A percentile compares a stretch with the other conserved stretches of the same genome.
These are phyloP conservation scores for Rhodocollybia butyracea DNA, from an alignment of 768 basidiomycete species.

Conservation along the genomic window DNA sequence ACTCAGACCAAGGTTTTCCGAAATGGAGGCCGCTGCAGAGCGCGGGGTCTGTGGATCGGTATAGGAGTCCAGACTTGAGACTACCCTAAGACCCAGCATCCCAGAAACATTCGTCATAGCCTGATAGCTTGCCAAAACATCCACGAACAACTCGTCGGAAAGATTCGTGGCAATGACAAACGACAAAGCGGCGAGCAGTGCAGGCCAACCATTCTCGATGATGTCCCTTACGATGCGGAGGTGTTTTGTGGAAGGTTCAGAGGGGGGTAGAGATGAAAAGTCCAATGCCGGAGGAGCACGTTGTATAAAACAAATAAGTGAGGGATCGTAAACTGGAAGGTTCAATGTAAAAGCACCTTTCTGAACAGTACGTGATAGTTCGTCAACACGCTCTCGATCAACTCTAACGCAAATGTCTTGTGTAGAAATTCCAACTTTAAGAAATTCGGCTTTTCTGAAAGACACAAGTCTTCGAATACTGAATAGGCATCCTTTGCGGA, in stretches of 20 bases:
- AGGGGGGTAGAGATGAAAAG: constrained; percentile 44
- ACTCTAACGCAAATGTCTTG: constrained; percentile 94
- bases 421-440: constrained; percentile 79
- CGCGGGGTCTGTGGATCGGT: constrained; percentile 57
- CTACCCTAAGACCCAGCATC: constrained; percentile 82
- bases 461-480: constrained; percentile 89
- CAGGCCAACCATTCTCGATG: constrained; percentile 89
- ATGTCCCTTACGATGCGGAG: constrained; percentile 69
- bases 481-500: constrained; percentile 83
- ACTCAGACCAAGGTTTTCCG: constrained; percentile 67
- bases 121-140: constrained; percentile 79
- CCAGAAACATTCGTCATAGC: constrained; percentile 86
- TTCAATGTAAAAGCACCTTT: constrained; percentile 44
- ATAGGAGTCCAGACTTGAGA: constrained; percentile 65
- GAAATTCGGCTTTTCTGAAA: constrained; percentile 78
- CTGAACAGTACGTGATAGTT: constrained; percentile 88
- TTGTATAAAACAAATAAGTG: constrained; percentile 24
- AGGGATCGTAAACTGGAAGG: neutral
- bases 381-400: constrained; percentile 94
- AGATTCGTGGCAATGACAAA: constrained; percentile 89
- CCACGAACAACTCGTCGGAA: constrained; percentile 88
- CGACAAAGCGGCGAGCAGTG: constrained; percentile 84
- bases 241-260: constrained; percentile 51
- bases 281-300: constrained; percentile 76
- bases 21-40: constrained; percentile 46